phyloP scores from a whole-genome alignment of 164 flowering plant species.

The Echeveria elegans region DNA sequence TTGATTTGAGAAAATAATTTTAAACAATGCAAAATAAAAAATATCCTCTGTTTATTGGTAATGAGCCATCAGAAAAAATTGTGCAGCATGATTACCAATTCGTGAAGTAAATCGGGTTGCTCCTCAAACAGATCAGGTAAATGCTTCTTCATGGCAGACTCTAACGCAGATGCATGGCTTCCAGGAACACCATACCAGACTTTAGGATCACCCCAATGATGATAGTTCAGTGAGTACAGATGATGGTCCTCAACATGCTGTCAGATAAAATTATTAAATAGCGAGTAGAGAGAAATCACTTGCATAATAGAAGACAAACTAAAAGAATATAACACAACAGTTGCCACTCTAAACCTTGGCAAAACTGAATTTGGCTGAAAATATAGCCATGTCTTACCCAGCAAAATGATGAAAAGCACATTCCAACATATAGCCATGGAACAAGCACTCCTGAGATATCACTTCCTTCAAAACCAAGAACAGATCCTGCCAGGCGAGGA shows the following conservation, averaged over 20 bases:
- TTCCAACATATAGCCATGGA: too few species aligned
- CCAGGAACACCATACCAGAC: constrained; percentile 97
- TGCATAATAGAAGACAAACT: neutral
- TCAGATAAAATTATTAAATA: neutral
- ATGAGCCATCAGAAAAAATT: neutral
- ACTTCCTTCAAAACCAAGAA: too few species aligned
- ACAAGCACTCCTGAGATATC: too few species aligned
- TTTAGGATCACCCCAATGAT: constrained; percentile 98
- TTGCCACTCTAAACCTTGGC: neutral
- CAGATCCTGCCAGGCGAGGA: too few species aligned
- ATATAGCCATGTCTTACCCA: constrained; percentile 48
- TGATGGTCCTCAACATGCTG: constrained; percentile 99
- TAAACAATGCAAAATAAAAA: neutral
- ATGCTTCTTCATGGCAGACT: constrained; percentile 82
- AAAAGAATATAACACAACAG: neutral
- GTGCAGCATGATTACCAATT: constrained; percentile 41
- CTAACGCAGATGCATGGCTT: constrained; percentile 65
- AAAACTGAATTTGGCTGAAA: neutral
- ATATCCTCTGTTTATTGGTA: too few species aligned
- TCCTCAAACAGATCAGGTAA: constrained; percentile 91
- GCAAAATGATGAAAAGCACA: constrained; percentile 94
- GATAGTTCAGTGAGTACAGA: constrained; percentile 82
- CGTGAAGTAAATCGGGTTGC: constrained; percentile 96
- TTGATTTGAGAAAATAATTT: neutral
- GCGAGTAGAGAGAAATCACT: neutral